These are phyloP conservation scores for Leccinum solheimii DNA, from an alignment of 1,284 basidiomycete species.

Conservation along the genomic window DNA sequence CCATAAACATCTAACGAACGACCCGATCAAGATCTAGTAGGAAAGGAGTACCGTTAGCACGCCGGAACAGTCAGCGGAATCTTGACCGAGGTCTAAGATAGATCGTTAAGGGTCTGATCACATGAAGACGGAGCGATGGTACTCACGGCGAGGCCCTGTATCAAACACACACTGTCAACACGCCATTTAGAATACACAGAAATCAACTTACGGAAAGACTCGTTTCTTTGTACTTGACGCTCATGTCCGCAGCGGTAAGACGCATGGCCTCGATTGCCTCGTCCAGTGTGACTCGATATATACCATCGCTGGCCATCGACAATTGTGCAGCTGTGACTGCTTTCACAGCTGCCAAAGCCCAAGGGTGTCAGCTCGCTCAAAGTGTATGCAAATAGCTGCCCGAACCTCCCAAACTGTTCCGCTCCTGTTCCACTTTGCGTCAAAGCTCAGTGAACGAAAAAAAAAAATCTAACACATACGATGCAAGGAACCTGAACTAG, in stretches of 20 bases:
- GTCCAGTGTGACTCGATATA: conserved; percentile 87
- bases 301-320: conserved; percentile 86
- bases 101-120: conserved; percentile 14
- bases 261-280: conserved; percentile 97
- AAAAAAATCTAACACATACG: conserved; percentile 45
- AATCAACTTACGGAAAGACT: conserved; percentile 70
- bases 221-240: conserved; percentile 90
- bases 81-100: conserved; percentile 58
- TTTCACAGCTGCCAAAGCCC: conserved; percentile 64
- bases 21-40: not conserved
- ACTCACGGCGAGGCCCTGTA: conserved; percentile 64
- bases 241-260: conserved; percentile 86
- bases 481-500: conserved; percentile 95
- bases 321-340: conserved; percentile 92
- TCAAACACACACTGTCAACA: conserved; percentile 11
- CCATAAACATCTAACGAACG: not conserved
- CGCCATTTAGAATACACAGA: not conserved
- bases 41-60: conserved; percentile 43
- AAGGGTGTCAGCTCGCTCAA: conserved; percentile 11
- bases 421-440: conserved; percentile 50
- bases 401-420: conserved; percentile 82
- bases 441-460: conserved; percentile 7
- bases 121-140: not conserved
- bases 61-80: conserved; percentile 75
- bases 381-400: conserved; percentile 2